Evolutionary conservation across 345 rosid genomes (phyloP), one percentile per base, ranked within the genome.

Genomic region (Salix koriyanagi): DNA sequence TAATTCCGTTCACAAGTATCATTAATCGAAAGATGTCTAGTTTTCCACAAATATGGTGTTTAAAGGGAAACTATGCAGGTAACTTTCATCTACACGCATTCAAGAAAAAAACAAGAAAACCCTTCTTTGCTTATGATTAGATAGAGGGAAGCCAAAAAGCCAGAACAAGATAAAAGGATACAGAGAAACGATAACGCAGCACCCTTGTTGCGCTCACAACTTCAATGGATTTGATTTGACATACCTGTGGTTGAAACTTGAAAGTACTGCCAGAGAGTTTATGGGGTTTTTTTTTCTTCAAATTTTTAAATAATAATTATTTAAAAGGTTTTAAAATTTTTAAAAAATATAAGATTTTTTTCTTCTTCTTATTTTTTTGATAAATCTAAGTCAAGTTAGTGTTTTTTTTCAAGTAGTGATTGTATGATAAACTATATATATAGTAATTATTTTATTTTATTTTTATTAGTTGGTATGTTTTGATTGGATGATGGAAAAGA

Each of bases 171-270:
- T 74, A 67, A 23, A 71, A 41, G 70, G 36, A 52, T 12, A 72
- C 30, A 18, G 67, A 3, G 21, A 58, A 61, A 69, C 39, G 30
- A 62, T 87, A 90, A 93, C 90, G 97, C 67, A 89, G 78, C 97
- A 92, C 90, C 94, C 97, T 89, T 32, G 97, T 90, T 16, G 97
- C 97, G 70, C 90, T 92, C 86, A 89, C 94, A 37, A 89, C 94
- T 80, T 90, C 97, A 67, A 93, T 2, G 97, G 93, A 82, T 92
- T 92, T 65, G 94, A 86, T 70, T 92, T 92, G 69, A 30, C 32
- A 30, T 30, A 30, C 15, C 94, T 90, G 77, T 92, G 97, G 32
- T 30, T 30, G 32, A 30, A 30, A 30, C 32, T 92, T 92, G 71
- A 92, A 92, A 48, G 94, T 92, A 74, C 97, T 90, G 48, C 97